Conservation (phyloP, 257 asterid species). For the Solanum bulbocastanum region DNA sequence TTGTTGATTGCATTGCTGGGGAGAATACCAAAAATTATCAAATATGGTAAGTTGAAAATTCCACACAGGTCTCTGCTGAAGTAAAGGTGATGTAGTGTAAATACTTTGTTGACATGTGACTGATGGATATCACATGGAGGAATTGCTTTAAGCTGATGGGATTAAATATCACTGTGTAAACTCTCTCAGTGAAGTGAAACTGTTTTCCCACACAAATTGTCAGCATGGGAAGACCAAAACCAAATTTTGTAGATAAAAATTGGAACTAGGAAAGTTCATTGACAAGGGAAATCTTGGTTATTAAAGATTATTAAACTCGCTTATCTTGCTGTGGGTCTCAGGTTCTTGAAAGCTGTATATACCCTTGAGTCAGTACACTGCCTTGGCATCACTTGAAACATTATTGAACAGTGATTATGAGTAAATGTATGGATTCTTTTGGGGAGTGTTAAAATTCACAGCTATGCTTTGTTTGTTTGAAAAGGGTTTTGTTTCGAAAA, state of each 20-base stretch:
- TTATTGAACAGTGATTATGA: not conserved
- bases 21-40: conserved; percentile 83
- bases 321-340: not conserved
- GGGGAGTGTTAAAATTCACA: not conserved
- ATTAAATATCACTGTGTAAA: not conserved
- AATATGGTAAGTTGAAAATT: conserved; percentile 44
- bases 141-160: not conserved
- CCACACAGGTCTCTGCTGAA: not conserved
- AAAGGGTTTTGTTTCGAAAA: not conserved
- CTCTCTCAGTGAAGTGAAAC: not conserved
- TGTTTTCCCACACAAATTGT: not conserved
- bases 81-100: not conserved
- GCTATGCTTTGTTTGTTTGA: not conserved
- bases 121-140: not conserved
- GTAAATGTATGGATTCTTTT: not conserved
- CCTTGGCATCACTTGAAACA: not conserved
- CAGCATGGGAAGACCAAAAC: not conserved
- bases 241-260: not conserved
- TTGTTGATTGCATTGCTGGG: conserved; percentile 44
- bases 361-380: not conserved
- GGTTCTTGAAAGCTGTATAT: not conserved
- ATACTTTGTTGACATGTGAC: not conserved
- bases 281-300: not conserved
- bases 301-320: not conserved
- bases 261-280: not conserved